Base-by-base conservation (phyloP, 139 green algal species). In the Haematococcus lacustris region DNA sequence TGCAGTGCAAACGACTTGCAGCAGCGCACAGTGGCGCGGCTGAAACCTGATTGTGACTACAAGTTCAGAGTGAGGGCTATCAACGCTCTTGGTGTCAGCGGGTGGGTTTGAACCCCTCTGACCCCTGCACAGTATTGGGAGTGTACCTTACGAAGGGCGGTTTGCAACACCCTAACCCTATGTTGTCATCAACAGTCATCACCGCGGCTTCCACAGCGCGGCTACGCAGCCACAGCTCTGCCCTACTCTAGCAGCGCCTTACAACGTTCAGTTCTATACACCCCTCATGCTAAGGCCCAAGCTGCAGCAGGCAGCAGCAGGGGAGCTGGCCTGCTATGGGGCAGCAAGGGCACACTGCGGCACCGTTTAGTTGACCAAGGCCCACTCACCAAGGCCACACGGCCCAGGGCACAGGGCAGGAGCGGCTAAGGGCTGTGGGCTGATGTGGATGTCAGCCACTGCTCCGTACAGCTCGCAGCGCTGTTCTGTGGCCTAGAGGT, bases 11-110 rank as follows among this genome's bases (percentile, higher is more conserved):
- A 69, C 37, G 63, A 69, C 2, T 37, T 69, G 5, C 30, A 69
- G 63, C 34, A 69, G 25, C 63, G 63, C 6, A 69, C 63, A 47
- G 63, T 69, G 63, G 63, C 63, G 7, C 63, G 63, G 25, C 37
- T 69, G 37, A 69, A 69, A 32, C 30, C 63, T 34, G 63, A 69
- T 21, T 21, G 37, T 3, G 63, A 69, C 21, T 69, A 69, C 63
- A 69, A 69, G 63, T 69, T 69, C 63, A 9, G 63, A 51, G 63
- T 69, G 5, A 33, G 35, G 63, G 63, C 63, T 13, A 21, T 51
- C 35, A 69, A 50, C 63, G 17, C 30, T 6, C 63, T 51, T 13
- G 63, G 63, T 2, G 5, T 17, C 63, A 69, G 63, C 63, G 37
- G 37, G 63, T 69, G 63, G 32, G 63, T n/a, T n/a, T n/a, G n/a